Evolutionary conservation across 2,329 filamentous ascomycete species (phyloP), one percentile per base, ranked within the genome.

Genomic region (Cercospora sp.): DNA sequence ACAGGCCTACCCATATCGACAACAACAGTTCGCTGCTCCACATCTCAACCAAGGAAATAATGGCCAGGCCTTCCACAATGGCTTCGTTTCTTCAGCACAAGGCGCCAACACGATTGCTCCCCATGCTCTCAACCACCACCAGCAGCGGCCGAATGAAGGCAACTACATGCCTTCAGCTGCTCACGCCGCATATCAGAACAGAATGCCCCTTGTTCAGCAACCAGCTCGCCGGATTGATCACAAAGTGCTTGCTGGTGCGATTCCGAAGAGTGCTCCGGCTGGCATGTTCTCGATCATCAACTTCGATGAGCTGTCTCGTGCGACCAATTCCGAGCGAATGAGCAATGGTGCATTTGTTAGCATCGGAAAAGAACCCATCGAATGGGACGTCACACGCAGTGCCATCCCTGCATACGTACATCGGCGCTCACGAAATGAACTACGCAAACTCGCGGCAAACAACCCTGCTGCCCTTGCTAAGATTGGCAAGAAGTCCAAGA

Each of bases 361-460:
- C 67, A 71, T 84, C 63, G 81, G 82, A 60, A 76, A 78, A 53
- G 75, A 80, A 60, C 74, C 80, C 1, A 74, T 79, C 23, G 81
- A 84, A 59, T 77, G 80, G 55, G 75, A 79, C 13, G 78, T 80
- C 62, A 83, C 82, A 73, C 80, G 81, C 75, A 81, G 81, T 79
- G 77, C 78, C 3, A 70, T 84, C 8, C 82, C 83, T 0, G 67
- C 77, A 16, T 83, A 83, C 66, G 76, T 76, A 2, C 75, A 79
- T 39, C 78, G 83, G 30, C 80, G 80, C 63, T 84, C 83, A 16
- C 76, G 81, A 55, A 83, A 81, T 59, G 82, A 84, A 45, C 71
- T 84, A 55, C 80, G 80, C 65, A 79, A 76, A 64, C 74, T 80
- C 12, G 82, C 80, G 28, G 79, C 77, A 3, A 79, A 79, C 55